Evolutionary conservation across 176 grass and related monocot genomes (phyloP).

Genomic region (Stipa capillata): DNA sequence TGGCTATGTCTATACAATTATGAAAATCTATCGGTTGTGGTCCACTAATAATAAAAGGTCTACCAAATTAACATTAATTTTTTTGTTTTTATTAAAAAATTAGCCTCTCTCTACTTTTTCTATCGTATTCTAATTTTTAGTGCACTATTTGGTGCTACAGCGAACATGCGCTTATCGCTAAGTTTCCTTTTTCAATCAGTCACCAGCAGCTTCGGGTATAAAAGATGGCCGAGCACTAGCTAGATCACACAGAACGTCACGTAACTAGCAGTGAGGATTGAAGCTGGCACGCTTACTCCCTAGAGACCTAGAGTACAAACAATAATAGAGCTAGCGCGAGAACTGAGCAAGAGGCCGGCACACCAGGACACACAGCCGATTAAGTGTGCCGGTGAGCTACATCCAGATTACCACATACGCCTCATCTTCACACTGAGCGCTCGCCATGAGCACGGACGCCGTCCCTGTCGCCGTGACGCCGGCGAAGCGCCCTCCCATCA

Average conservation of each 20-base stretch:
- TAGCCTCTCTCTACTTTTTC: too few relatives aligned
- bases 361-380: neutral
- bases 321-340: neutral
- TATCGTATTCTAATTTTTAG: too few relatives aligned
- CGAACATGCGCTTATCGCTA: neutral
- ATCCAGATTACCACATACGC: neutral
- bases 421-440: neutral
- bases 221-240: slow-evolving; percentile 2
- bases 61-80: too few relatives aligned
- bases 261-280: neutral
- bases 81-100: too few relatives aligned
- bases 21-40: too few relatives aligned
- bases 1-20: too few relatives aligned
- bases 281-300: neutral
- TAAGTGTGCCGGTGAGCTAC: neutral
- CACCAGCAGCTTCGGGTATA: slow-evolving; percentile 16
- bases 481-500: slow-evolving; percentile 45
- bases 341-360: neutral
- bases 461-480: slow-evolving; percentile 39
- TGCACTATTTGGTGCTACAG: neutral
- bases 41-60: too few relatives aligned
- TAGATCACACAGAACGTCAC: neutral
- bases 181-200: neutral
- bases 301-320: slow-evolving; percentile 1
- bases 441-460: slow-evolving; percentile 27